Percentiles rank a stretch among this genome's conserved stretches.
These are phyloP conservation scores for Colletotrichum chlorophyti DNA, from an alignment of 2,329 filamentous ascomycete species.

Conservation along the genomic window DNA sequence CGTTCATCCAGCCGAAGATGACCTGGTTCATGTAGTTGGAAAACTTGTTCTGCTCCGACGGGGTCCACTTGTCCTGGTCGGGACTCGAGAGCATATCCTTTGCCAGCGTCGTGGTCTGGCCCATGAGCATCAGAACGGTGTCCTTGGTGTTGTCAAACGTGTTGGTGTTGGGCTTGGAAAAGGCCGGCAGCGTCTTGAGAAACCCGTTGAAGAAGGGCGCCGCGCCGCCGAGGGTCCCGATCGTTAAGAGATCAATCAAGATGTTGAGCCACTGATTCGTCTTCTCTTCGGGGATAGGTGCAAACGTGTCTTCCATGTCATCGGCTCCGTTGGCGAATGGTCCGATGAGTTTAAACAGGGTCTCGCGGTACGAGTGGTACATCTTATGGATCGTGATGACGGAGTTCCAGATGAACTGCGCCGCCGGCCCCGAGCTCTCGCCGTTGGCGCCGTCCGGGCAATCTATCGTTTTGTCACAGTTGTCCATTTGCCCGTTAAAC, in stretches of 20 bases:
- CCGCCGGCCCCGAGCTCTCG: conserved; percentile 30
- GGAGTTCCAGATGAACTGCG: conserved; percentile 34
- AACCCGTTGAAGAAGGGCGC: conserved; percentile 37
- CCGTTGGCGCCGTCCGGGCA: conserved; percentile 19
- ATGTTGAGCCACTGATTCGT: conserved; percentile 35
- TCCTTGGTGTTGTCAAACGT: conserved; percentile 35
- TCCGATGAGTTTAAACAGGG: neutral
- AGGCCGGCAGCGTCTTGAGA: conserved; percentile 32
- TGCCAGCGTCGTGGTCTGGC: conserved; percentile 34
- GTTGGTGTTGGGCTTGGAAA: conserved; percentile 20
- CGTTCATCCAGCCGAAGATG: conserved; percentile 35
- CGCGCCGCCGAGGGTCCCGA: conserved; percentile 33
- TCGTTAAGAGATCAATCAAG: conserved; percentile 37
- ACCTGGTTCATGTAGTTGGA: conserved; percentile 36
- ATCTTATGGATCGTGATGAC: conserved; percentile 32
- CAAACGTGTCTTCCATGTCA: conserved; percentile 34
- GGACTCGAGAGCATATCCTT: conserved; percentile 32
- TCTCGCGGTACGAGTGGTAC: neutral
- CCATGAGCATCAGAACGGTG: conserved; percentile 34
- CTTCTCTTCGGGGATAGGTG: conserved; percentile 33
- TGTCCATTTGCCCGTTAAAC: neutral
- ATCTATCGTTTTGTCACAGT: neutral
- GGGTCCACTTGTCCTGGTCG: conserved; percentile 33
- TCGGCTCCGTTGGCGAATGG: neutral
- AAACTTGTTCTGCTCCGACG: conserved; percentile 34